Conservation (phyloP, 805 yeast genomes). For the Kluyveromyces aestuarii region DNA sequence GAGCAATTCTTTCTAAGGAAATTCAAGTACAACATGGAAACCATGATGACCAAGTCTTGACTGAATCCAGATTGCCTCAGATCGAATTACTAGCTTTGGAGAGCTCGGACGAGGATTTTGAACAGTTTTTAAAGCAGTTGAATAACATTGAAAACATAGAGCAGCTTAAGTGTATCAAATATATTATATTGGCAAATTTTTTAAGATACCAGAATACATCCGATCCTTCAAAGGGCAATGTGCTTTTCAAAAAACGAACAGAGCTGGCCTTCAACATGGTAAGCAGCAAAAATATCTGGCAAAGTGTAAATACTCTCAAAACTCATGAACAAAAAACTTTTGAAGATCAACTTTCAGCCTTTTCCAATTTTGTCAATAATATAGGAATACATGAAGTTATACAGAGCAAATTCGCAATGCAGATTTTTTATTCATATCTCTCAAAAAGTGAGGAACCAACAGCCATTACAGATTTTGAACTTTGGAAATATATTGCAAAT, state of each 20-base stretch:
- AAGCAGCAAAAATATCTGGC: conserved; percentile 13
- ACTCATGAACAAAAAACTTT: not conserved
- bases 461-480: conserved; percentile 36
- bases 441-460: conserved; percentile 1
- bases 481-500: conserved; percentile 59
- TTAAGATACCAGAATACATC: conserved; percentile 7
- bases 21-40: conserved; percentile 23
- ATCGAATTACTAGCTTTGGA: conserved; percentile 5
- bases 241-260: conserved; percentile 12
- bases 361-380: conserved; percentile 10
- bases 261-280: conserved; percentile 18
- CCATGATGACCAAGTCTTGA: conserved; percentile 4
- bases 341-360: conserved; percentile 5
- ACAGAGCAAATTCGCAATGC: conserved; percentile 9
- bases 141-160: conserved; percentile 11
- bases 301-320: not conserved
- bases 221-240: conserved; percentile 2
- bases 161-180: conserved; percentile 12
- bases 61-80: not conserved
- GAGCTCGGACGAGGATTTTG: conserved; percentile 19
- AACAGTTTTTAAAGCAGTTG: conserved; percentile 17
- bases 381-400: conserved; percentile 15
- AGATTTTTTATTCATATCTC: conserved; percentile 12
- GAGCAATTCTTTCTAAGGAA: conserved; percentile 64
- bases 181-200: conserved; percentile 12